phyloP scores from a whole-genome alignment of 2,329 filamentous ascomycete genomes.

The Trematosphaeria pertusa region DNA sequence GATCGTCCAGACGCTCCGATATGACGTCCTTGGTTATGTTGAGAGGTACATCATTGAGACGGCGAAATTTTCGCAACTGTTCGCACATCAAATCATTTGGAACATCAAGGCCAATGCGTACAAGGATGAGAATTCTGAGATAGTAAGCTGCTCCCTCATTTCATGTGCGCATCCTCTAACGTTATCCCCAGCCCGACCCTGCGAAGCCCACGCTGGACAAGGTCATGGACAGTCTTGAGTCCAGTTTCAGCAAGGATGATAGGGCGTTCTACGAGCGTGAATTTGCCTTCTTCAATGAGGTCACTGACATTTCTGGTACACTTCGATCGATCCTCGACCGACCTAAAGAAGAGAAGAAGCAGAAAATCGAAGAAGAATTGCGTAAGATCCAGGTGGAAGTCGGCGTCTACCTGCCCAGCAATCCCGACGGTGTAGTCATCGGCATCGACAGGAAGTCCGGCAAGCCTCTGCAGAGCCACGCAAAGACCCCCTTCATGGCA shows the following conservation, averaged over 20 bases:
- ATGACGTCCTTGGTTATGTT: slow-evolving; percentile 92
- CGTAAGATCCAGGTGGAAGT: slow-evolving; percentile 97
- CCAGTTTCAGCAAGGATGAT: slow-evolving; percentile 80
- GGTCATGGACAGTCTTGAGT: slow-evolving; percentile 83
- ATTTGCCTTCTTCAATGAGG: slow-evolving; percentile 97
- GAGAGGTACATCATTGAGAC: slow-evolving; percentile 97
- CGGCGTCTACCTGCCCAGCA: slow-evolving; percentile 95
- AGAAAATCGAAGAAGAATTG: slow-evolving; percentile 98
- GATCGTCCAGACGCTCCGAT: slow-evolving; percentile 92
- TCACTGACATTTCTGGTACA: slow-evolving; percentile 94
- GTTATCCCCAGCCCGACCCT: slow-evolving; percentile 72
- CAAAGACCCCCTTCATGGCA: slow-evolving; percentile 98
- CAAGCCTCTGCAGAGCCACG: slow-evolving; percentile 96
- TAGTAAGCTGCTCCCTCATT: slow-evolving; percentile 61
- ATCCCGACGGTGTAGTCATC: slow-evolving; percentile 95
- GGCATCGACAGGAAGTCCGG: slow-evolving; percentile 98
- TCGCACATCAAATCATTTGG: slow-evolving; percentile 99
- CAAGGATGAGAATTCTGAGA: slow-evolving; percentile 91
- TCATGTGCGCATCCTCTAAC: slow-evolving; percentile 7
- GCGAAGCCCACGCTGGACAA: slow-evolving; percentile 93
- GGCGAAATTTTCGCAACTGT: slow-evolving; percentile 95
- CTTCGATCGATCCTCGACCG: slow-evolving; percentile 91
- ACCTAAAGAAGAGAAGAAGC: slow-evolving; percentile 95
- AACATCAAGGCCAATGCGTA: slow-evolving; percentile 99
- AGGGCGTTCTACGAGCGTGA: slow-evolving; percentile 90